Evolutionary conservation across 495 filamentous ascomycete genomes (phyloP).

Genomic region (Neurospora sp.): DNA sequence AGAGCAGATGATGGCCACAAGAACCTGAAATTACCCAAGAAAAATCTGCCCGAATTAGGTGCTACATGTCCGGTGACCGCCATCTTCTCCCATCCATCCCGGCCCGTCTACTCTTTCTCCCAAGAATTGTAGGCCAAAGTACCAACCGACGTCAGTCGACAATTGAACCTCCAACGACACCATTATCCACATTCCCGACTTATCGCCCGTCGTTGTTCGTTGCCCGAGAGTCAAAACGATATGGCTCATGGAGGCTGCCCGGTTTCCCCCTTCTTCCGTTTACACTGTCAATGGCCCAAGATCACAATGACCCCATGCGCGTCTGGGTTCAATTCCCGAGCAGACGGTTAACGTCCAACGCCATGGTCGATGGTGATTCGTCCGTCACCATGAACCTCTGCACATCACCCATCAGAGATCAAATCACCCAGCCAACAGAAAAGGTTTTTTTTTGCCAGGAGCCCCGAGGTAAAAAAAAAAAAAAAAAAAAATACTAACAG

Average conservation of each 20-base stretch:
- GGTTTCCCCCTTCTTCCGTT: not conserved
- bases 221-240: not conserved
- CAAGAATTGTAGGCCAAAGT: not conserved
- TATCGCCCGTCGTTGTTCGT: not conserved
- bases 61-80: not conserved
- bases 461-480: not conserved
- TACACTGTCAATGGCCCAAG: not conserved
- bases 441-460: not conserved
- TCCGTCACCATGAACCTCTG: not conserved
- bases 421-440: not conserved
- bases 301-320: not conserved
- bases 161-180: not conserved
- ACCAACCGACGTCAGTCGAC: not conserved
- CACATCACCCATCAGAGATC: not conserved
- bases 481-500: not conserved
- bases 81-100: not conserved
- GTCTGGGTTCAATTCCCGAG: not conserved
- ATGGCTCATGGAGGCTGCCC: not conserved
- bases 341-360: not conserved
- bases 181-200: not conserved
- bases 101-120: not conserved
- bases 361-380: not conserved
- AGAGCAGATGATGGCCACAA: not conserved
- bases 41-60: not conserved
- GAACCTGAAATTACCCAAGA: not conserved